Percentiles rank a stretch among this genome's conserved stretches.
Evolutionary conservation across 2,329 filamentous ascomycete species (phyloP).

Genomic region (Parastagonospora nodorum): DNA sequence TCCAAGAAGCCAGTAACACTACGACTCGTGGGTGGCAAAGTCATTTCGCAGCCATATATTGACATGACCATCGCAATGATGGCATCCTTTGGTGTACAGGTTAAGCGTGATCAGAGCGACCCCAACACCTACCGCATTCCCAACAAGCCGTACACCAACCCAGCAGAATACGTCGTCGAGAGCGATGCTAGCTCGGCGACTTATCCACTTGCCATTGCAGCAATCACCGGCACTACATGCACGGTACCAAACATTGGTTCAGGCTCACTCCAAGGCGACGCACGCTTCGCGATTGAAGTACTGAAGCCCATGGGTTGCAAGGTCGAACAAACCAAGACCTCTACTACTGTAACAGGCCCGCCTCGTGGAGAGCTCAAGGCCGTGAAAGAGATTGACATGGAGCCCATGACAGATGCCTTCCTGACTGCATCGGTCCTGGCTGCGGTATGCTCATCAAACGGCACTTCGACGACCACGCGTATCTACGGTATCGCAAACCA

Average conservation of each 20-base stretch:
- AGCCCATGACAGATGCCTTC: slow-evolving; percentile 99
- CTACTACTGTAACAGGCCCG: slow-evolving; percentile 94
- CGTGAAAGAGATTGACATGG: slow-evolving; percentile 89
- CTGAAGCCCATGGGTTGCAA: slow-evolving; percentile 90
- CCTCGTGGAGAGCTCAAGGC: slow-evolving; percentile 72
- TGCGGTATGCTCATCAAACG: slow-evolving; percentile 78
- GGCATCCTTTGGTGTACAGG: slow-evolving; percentile 83
- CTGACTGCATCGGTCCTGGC: slow-evolving; percentile 91
- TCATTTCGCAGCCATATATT: slow-evolving; percentile 95
- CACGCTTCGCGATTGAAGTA: slow-evolving; percentile 89
- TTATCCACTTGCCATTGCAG: slow-evolving; percentile 90
- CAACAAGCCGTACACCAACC: slow-evolving; percentile 80
- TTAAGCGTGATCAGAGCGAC: slow-evolving; percentile 76
- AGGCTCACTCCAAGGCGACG: slow-evolving; percentile 89
- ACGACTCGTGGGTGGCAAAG: slow-evolving; percentile 90
- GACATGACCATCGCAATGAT: slow-evolving; percentile 99
- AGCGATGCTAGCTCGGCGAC: slow-evolving; percentile 98
- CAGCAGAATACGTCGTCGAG: slow-evolving; percentile 85
- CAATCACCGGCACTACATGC: slow-evolving; percentile 93
- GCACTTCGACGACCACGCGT: slow-evolving; percentile 67
- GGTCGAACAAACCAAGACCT: slow-evolving; percentile 81
- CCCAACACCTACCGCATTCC: slow-evolving; percentile 94
- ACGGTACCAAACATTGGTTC: slow-evolving; percentile 97
- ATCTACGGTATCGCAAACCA: slow-evolving; percentile 98
- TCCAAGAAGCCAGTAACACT: slow-evolving; percentile 92